A percentile compares a stretch with the other conserved stretches of the same genome.
Conservation (phyloP, 2,329 filamentous ascomycete genomes). For the Microsporum canis region DNA sequence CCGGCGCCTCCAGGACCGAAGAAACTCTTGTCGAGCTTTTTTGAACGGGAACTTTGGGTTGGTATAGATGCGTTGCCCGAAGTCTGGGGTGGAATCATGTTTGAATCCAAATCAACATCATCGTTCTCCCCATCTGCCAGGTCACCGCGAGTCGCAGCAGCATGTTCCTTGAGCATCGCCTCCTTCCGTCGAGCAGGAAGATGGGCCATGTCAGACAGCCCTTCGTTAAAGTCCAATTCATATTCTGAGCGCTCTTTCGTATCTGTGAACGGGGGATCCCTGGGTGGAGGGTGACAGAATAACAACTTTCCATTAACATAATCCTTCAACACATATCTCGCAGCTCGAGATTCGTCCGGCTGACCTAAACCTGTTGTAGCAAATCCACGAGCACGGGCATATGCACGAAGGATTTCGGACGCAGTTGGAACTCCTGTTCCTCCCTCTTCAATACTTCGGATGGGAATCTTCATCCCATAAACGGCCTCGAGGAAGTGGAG, state of each 20-base stretch:
- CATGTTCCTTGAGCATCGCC: slow-evolving; percentile 16
- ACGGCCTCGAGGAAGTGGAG: slow-evolving; percentile 80
- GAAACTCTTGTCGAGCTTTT: slow-evolving; percentile 75
- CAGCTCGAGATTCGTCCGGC: slow-evolving; percentile 85
- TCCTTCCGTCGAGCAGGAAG: slow-evolving; percentile 70
- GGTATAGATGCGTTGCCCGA: slow-evolving; percentile 8
- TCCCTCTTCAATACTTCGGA: slow-evolving; percentile 74
- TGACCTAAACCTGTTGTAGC: slow-evolving; percentile 79
- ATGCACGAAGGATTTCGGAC: slow-evolving; percentile 72
- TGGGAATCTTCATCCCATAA: slow-evolving; percentile 83
- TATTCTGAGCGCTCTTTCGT: not conserved
- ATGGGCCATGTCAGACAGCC: slow-evolving; percentile 73
- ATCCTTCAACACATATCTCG: slow-evolving; percentile 83
- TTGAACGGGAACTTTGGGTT: slow-evolving; percentile 59
- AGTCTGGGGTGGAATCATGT: slow-evolving; percentile 15
- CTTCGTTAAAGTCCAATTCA: slow-evolving; percentile 63
- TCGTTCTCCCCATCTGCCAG: slow-evolving; percentile 26
- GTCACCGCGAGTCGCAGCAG: slow-evolving; percentile 6
- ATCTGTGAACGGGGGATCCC: slow-evolving; percentile 40
- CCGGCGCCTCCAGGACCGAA: slow-evolving; percentile 52
- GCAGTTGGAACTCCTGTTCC: slow-evolving; percentile 79
- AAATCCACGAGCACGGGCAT: slow-evolving; percentile 82
- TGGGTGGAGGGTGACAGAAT: slow-evolving; percentile 77
- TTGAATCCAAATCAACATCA: slow-evolving; percentile 26
- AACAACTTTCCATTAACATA: slow-evolving; percentile 94